Evolutionary conservation across 176 grass and related monocot species (phyloP).

Genomic region (Cocos nucifera): DNA sequence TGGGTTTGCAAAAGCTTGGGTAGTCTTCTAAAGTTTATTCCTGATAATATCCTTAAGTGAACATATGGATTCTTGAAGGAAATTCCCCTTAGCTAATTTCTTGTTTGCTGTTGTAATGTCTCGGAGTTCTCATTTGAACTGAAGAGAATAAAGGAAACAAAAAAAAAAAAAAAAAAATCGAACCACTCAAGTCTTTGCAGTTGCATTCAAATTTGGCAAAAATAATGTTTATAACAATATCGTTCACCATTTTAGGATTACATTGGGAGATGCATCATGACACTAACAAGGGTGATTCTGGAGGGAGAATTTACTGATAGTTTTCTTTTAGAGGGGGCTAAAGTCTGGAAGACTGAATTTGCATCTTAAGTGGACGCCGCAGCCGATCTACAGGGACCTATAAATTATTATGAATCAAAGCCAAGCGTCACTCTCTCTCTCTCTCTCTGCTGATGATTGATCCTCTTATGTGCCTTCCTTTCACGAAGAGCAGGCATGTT

Average conservation of each 20-base stretch:
- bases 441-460: too few relatives aligned
- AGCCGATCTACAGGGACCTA: conserved; percentile 73
- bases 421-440: too few relatives aligned
- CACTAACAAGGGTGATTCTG: conserved; percentile 67
- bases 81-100: too few relatives aligned
- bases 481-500: too few relatives aligned
- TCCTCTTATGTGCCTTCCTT: too few relatives aligned
- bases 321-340: conserved; percentile 75
- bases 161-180: too few relatives aligned
- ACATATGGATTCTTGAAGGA: too few relatives aligned
- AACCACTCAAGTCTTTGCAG: not conserved
- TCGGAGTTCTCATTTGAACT: too few relatives aligned
- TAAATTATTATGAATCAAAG: too few relatives aligned
- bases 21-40: not conserved
- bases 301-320: conserved; percentile 79
- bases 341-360: conserved; percentile 86
- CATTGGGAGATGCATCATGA: conserved; percentile 94
- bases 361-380: conserved; percentile 81
- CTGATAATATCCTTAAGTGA: too few relatives aligned
- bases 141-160: too few relatives aligned
- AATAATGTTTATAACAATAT: conserved; percentile 2
- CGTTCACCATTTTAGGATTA: conserved; percentile 48
- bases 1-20: not conserved
- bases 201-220: conserved; percentile 1
- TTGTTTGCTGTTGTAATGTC: too few relatives aligned